Evolutionary conservation across 805 yeast genomes (phyloP).

Genomic region (Ogataea pignaliae): DNA sequence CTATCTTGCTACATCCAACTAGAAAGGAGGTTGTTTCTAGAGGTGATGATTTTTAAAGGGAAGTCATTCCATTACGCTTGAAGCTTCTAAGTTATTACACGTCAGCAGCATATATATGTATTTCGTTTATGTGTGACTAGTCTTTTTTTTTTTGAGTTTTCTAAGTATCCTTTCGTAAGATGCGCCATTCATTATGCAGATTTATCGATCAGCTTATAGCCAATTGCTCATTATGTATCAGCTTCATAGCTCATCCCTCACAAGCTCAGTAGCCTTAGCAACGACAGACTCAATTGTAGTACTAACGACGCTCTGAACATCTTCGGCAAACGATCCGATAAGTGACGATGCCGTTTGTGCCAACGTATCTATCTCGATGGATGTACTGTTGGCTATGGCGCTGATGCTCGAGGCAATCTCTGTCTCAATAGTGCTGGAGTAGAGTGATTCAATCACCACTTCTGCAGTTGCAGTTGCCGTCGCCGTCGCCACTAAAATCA

Average conservation of each 20-base stretch:
- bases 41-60: slow-evolving; percentile 84
- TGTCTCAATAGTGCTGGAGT: neutral
- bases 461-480: neutral
- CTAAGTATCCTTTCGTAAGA: neutral
- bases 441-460: no score
- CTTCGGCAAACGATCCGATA: no score
- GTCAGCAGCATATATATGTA: neutral
- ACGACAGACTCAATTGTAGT: no score
- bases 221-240: no score
- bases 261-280: no score
- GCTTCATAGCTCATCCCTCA: no score
- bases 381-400: neutral
- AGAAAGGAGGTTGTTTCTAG: slow-evolving; percentile 91
- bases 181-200: no score
- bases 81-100: neutral
- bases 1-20: slow-evolving; percentile 83
- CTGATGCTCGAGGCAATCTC: neutral
- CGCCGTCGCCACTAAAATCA: neutral
- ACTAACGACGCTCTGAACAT: no score
- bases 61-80: neutral
- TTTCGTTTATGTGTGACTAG: neutral
- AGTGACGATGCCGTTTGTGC: no score
- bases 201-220: no score
- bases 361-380: neutral
- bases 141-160: neutral